Evolutionary conservation across 345 rosid species (phyloP).

Genomic region (Jatropha curcas): DNA sequence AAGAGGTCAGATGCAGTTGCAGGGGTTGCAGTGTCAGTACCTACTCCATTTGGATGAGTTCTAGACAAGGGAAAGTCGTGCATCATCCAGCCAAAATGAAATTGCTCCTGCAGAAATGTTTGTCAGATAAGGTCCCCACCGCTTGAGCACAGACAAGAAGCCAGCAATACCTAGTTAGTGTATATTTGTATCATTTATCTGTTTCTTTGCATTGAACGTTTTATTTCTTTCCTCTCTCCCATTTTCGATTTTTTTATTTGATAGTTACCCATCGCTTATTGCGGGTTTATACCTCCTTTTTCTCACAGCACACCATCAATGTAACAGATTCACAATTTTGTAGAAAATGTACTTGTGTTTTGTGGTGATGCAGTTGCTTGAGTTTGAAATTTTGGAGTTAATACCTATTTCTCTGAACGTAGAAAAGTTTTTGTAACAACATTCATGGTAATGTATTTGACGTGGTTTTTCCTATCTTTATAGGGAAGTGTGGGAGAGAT

Average conservation of each 20-base stretch:
- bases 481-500: no score
- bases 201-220: constrained; percentile 20
- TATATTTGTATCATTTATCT: constrained; percentile 23
- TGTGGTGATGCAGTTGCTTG: background rate
- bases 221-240: background rate
- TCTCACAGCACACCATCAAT: background rate
- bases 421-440: background rate
- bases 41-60: constrained; percentile 84
- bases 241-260: background rate
- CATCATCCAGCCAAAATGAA: background rate
- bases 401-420: background rate
- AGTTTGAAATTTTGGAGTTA: background rate
- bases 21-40: constrained; percentile 55
- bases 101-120: background rate
- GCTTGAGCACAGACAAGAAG: background rate
- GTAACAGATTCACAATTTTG: constrained; percentile 20
- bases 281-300: background rate
- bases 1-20: constrained; percentile 87
- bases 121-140: background rate
- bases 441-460: no score
- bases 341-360: constrained; percentile 1
- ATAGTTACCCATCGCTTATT: constrained; percentile 9
- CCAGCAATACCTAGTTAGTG: constrained; percentile 13
- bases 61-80: background rate
- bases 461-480: background rate